phyloP scores from a whole-genome alignment of 2,329 filamentous ascomycete species.

The Xylaria multiplex region DNA sequence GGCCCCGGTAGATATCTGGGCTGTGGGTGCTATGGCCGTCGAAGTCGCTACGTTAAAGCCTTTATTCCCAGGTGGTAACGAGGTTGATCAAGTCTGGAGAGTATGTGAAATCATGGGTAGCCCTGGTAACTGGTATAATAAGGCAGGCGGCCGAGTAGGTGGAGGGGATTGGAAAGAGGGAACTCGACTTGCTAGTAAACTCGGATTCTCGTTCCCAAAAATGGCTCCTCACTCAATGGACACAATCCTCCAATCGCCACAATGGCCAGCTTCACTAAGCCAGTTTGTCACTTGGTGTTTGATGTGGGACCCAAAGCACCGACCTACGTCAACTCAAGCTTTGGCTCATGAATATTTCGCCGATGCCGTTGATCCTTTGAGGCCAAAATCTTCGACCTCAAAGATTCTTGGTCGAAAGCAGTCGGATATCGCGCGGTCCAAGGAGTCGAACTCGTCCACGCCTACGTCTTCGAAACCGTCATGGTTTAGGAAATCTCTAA shows the following conservation, averaged over 20 bases:
- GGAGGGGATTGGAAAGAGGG: conserved; percentile 98
- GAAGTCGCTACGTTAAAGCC: conserved; percentile 97
- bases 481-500: conserved; percentile 96
- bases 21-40: conserved; percentile 97
- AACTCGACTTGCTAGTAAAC: conserved; percentile 88
- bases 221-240: conserved; percentile 99
- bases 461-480: conserved; percentile 84
- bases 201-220: conserved; percentile 98
- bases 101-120: conserved; percentile 99
- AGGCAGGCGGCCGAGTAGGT: conserved; percentile 84
- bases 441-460: conserved; percentile 67
- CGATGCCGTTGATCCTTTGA: conserved; percentile 89
- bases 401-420: conserved; percentile 88
- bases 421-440: conserved; percentile 79
- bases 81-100: conserved; percentile 98
- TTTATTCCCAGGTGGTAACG: conserved; percentile 95
- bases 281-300: conserved; percentile 98
- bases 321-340: conserved; percentile 94
- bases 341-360: conserved; percentile 93
- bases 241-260: conserved; percentile 86
- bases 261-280: conserved; percentile 88
- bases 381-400: conserved; percentile 90
- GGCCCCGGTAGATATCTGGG: conserved; percentile 98
- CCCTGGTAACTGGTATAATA: conserved; percentile 97
- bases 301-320: conserved; percentile 96